Percentiles rank a stretch among this genome's conserved stretches.
Evolutionary conservation across 2,329 filamentous ascomycete genomes (phyloP).

Genomic region (Piedraia hortae): DNA sequence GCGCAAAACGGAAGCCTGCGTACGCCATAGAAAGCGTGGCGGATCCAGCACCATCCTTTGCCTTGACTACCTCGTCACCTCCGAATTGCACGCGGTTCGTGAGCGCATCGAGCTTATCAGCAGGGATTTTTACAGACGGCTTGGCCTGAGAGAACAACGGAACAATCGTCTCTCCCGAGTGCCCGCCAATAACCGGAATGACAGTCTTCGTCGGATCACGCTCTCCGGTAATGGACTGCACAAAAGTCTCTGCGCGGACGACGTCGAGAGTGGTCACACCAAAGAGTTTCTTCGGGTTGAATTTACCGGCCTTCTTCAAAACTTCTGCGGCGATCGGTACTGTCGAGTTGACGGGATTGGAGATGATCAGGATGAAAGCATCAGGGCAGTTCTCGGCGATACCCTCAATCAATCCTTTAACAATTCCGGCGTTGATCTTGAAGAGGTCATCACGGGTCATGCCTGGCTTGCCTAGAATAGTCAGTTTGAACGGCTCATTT

Average conservation of each 20-base stretch:
- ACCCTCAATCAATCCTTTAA: conserved; percentile 74
- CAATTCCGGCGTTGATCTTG: conserved; percentile 98
- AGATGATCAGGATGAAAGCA: conserved; percentile 88
- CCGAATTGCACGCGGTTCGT: conserved; percentile 59
- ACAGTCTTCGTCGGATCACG: conserved; percentile 56
- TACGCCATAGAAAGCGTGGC: conserved; percentile 88
- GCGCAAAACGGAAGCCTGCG: conserved; percentile 84
- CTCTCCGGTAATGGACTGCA: conserved; percentile 59
- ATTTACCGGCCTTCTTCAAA: conserved; percentile 75
- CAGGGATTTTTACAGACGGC: conserved; percentile 52
- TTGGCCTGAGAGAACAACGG: conserved; percentile 83
- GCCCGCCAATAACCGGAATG: conserved; percentile 83
- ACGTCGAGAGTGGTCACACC: conserved; percentile 97
- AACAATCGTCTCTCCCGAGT: conserved; percentile 95
- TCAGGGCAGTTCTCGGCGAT: conserved; percentile 73
- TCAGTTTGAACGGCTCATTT: conserved; percentile 1
- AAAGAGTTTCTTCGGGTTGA: conserved; percentile 86
- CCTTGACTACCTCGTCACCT: conserved; percentile 88
- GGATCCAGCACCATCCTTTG: conserved; percentile 74
- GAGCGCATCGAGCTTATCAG: conserved; percentile 57
- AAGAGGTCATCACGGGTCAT: conserved; percentile 99
- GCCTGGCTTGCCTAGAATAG: conserved; percentile 65
- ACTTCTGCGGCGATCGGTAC: conserved; percentile 94
- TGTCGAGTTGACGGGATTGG: conserved; percentile 97
- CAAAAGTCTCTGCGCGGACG: conserved; percentile 91